These are phyloP conservation scores for Salisapilia sapeloensis DNA, from an alignment of 352 stramenopile genomes.

Conservation along the genomic window DNA sequence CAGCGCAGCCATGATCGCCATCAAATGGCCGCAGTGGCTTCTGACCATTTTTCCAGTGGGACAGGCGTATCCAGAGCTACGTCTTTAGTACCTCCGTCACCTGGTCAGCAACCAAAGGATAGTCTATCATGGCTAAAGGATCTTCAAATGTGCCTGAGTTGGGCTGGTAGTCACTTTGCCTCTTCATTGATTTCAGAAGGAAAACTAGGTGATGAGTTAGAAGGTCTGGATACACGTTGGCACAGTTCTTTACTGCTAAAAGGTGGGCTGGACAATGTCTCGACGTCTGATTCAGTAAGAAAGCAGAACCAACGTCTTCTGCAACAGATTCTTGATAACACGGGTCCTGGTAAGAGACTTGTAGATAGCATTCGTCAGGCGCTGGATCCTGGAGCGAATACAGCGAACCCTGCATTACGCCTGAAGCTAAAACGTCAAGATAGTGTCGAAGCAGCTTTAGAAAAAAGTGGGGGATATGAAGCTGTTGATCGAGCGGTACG, in stretches of 20 bases:
- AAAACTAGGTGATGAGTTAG: constrained; percentile 11
- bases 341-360: constrained; percentile 56
- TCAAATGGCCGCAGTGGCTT: too few species aligned
- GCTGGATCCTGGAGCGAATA: constrained; percentile 25
- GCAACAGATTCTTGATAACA: constrained; percentile 55
- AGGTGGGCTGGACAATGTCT: constrained; percentile 20
- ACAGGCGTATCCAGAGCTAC: too few species aligned
- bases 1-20: constrained; percentile 3
- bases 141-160: constrained; percentile 40
- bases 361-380: constrained; percentile 64
- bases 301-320: constrained; percentile 36
- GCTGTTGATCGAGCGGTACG: constrained; percentile 66
- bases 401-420: too few species aligned
- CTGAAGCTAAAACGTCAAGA: constrained; percentile 61
- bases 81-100: too few species aligned
- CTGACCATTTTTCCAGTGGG: too few species aligned
- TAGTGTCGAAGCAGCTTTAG: constrained; percentile 63
- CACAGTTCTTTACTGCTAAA: constrained; percentile 29
- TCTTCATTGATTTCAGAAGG: constrained; percentile 34
- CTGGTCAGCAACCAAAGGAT: too few species aligned
- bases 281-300: constrained; percentile 1
- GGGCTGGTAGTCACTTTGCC: constrained; percentile 45
- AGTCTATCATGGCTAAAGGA: constrained; percentile 32
- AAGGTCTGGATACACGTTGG: constrained; percentile 21
- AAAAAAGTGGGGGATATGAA: constrained; percentile 75